Conservation (phyloP, 129 eudicot genomes). For the Escallonia rubra region DNA sequence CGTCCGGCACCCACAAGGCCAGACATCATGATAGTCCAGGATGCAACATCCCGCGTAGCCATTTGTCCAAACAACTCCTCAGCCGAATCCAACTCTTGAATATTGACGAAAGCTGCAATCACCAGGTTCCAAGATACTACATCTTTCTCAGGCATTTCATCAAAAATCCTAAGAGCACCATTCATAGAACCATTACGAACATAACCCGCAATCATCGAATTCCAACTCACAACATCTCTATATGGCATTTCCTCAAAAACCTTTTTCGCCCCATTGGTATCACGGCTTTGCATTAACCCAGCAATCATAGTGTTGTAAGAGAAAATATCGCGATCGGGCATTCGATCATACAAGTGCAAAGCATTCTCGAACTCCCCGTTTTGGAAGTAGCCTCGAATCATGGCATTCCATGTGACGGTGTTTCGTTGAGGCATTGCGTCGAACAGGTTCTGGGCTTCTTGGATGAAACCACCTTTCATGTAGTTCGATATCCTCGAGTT, state of each 20-base stretch:
- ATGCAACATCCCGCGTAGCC: conserved; percentile 24
- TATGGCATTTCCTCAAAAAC: conserved; percentile 28
- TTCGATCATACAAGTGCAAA: conserved; percentile 17
- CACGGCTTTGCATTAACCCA: conserved; percentile 29
- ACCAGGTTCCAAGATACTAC: conserved; percentile 40
- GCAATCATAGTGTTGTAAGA: conserved; percentile 32
- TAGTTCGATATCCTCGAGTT: conserved; percentile 29
- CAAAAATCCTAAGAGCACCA: conserved; percentile 23
- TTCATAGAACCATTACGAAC: conserved; percentile 20
- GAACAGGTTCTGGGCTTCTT: conserved; percentile 28
- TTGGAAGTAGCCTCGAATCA: conserved; percentile 36
- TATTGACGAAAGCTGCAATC: conserved; percentile 27
- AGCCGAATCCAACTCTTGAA: conserved; percentile 23
- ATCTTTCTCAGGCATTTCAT: conserved; percentile 26
- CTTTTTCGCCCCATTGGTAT: conserved; percentile 22
- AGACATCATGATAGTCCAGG: conserved; percentile 39
- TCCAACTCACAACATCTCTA: conserved; percentile 40
- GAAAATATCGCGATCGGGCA: conserved; percentile 31
- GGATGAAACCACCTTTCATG: conserved; percentile 31
- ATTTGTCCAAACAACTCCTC: conserved; percentile 22
- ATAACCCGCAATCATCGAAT: conserved; percentile 40
- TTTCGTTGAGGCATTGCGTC: conserved; percentile 33
- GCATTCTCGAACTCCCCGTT: conserved; percentile 30
- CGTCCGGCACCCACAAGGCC: conserved; percentile 23
- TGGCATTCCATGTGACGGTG: conserved; percentile 36